Evolutionary conservation across 768 basidiomycete genomes (phyloP).

Genomic region (Hypholoma fasciculare): DNA sequence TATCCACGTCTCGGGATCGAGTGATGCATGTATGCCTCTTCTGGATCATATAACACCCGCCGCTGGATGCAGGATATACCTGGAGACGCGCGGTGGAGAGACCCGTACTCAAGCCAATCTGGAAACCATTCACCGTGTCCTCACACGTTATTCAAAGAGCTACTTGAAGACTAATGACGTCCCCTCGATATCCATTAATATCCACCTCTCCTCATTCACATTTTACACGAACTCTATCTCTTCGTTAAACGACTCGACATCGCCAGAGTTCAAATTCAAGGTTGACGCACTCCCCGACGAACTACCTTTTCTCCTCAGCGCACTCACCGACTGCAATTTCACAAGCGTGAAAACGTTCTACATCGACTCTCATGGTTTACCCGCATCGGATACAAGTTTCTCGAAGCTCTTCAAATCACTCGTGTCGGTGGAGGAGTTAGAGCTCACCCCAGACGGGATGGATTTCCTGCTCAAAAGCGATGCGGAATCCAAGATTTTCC

Average conservation of each 20-base stretch:
- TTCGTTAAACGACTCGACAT: neutral
- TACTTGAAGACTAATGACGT: neutral
- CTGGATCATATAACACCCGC: conserved; percentile 1
- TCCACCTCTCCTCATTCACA: conserved; percentile 1
- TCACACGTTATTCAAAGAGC: neutral
- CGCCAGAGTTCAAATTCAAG: conserved; percentile 4
- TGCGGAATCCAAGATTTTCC: neutral
- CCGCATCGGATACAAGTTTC: neutral
- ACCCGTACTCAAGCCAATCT: neutral
- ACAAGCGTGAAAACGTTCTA: neutral
- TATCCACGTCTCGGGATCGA: neutral
- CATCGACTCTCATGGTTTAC: neutral
- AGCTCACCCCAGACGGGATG: conserved; percentile 4
- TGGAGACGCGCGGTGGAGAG: neutral
- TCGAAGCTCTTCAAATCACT: neutral
- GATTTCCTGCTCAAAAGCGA: neutral
- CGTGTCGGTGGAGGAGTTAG: neutral
- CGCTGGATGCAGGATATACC: neutral
- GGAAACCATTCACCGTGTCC: neutral
- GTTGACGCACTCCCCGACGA: neutral
- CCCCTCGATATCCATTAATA: neutral
- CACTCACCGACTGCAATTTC: conserved; percentile 1
- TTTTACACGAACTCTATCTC: conserved; percentile 1
- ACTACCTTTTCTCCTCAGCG: neutral
- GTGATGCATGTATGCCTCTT: neutral